phyloP scores from a whole-genome alignment of 768 basidiomycete species.

The Holtermannia corniformis region DNA sequence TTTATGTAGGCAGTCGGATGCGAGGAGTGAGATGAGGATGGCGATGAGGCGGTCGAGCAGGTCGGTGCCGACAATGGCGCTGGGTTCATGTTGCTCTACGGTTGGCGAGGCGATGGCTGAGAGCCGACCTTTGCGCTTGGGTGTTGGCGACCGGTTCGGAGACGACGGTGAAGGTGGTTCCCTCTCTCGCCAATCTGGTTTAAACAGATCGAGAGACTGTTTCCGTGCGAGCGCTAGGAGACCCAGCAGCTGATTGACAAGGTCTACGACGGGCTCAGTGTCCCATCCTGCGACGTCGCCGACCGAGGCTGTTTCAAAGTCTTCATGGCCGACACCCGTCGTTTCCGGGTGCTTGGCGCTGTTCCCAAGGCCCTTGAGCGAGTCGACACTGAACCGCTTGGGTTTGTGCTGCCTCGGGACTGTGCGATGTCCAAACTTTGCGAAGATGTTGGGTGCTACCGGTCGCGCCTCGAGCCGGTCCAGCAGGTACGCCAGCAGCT shows the following conservation, averaged over 20 bases:
- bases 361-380: background rate
- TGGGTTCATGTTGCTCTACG: constrained; percentile 1
- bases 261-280: constrained; percentile 13
- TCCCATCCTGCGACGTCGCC: constrained; percentile 19
- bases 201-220: constrained; percentile 22
- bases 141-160: too few relatives aligned
- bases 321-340: constrained; percentile 11
- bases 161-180: too few relatives aligned
- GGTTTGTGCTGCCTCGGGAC: constrained; percentile 31
- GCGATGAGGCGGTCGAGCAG: constrained; percentile 49
- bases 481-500: constrained; percentile 58
- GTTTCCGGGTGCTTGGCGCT: background rate
- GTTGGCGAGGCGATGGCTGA: constrained; percentile 5
- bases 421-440: constrained; percentile 40
- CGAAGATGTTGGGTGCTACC: constrained; percentile 51
- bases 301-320: constrained; percentile 8
- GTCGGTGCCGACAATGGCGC: constrained; percentile 27
- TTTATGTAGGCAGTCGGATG: constrained; percentile 64
- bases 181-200: background rate
- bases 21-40: constrained; percentile 44
- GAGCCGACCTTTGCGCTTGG: constrained; percentile 16
- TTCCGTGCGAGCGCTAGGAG: constrained; percentile 21
- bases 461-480: constrained; percentile 54
- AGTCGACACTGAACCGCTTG: too few relatives aligned
- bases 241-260: constrained; percentile 23